Evolutionary conservation across 305 asterid species (phyloP).

Genomic region (Caryopteris hybrid): DNA sequence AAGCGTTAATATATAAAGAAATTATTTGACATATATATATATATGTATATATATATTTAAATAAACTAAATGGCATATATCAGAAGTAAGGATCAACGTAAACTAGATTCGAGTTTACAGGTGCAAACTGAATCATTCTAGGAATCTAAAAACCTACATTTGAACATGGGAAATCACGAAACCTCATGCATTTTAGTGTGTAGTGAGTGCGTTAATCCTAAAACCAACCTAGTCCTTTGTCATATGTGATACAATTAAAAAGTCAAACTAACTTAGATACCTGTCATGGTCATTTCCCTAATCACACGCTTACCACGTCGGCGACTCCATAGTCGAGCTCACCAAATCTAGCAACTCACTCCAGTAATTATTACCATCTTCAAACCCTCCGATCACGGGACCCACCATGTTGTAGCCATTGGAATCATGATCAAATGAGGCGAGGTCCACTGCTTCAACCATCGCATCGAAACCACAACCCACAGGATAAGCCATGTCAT

Average conservation of each 20-base stretch:
- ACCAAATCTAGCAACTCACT: slow-evolving; percentile 34
- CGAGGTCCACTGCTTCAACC: slow-evolving; percentile 19
- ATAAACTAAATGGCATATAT: no score
- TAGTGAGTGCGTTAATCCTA: background rate
- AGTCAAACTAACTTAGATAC: background rate
- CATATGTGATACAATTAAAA: background rate
- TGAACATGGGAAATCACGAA: background rate
- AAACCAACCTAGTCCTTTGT: background rate
- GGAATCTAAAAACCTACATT: background rate
- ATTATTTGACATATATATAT: no score
- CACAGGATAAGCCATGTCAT: background rate
- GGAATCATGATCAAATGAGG: background rate
- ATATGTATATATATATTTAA: no score
- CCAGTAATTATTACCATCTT: slow-evolving; percentile 29
- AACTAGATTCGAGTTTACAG: no score
- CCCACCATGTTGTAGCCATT: slow-evolving; percentile 12
- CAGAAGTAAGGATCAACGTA: no score
- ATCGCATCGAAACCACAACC: background rate
- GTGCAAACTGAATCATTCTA: background rate
- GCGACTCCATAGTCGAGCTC: slow-evolving; percentile 24
- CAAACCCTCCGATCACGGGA: slow-evolving; percentile 16
- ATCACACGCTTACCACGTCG: slow-evolving; percentile 9
- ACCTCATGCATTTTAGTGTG: background rate
- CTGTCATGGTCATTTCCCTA: background rate
- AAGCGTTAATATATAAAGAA: no score